A percentile compares a stretch with the other conserved stretches of the same genome.
These are phyloP conservation scores for Mollisiaceae sp. DNA, from an alignment of 2,329 filamentous ascomycete species.

Conservation along the genomic window DNA sequence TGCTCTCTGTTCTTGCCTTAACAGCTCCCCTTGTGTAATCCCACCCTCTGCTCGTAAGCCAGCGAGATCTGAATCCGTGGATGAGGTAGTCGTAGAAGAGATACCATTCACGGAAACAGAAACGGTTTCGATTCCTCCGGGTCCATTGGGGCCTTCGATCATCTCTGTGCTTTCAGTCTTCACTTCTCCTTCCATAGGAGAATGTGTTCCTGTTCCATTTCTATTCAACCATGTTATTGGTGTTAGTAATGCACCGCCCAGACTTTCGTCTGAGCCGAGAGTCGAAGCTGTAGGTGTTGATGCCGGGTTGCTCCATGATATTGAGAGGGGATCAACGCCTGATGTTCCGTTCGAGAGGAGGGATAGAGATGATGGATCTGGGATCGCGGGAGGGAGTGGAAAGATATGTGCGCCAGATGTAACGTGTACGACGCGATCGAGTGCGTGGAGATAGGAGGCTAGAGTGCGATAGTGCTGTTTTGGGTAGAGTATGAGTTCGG, in stretches of 20 bases:
- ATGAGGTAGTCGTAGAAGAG: conserved; percentile 51
- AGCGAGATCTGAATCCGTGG: conserved; percentile 30
- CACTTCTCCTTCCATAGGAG: conserved; percentile 62
- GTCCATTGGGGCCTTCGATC: conserved; percentile 79
- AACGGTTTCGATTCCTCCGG: conserved; percentile 81
- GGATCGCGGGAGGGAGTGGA: conserved; percentile 74
- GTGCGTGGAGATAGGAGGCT: conserved; percentile 84
- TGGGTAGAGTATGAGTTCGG: conserved; percentile 82
- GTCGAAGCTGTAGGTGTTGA: conserved; percentile 46
- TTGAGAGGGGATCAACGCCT: conserved; percentile 43
- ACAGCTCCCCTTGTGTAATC: conserved; percentile 81
- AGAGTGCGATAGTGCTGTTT: conserved; percentile 80
- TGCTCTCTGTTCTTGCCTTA: conserved; percentile 85
- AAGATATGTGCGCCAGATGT: conserved; percentile 82
- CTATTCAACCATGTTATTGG: conserved; percentile 87
- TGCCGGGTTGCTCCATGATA: conserved; percentile 55
- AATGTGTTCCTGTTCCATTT: conserved; percentile 41
- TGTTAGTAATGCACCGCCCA: conserved; percentile 89
- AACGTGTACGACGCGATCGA: conserved; percentile 89
- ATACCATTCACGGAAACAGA: conserved; percentile 76
- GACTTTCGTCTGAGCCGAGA: conserved; percentile 82
- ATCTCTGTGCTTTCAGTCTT: conserved; percentile 79
- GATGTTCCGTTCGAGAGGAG: conserved; percentile 63
- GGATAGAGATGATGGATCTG: conserved; percentile 60
- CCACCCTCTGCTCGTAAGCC: conserved; percentile 49